These are phyloP conservation scores for Corymbia maculata DNA, from an alignment of 345 rosid species.

Conservation along the genomic window DNA sequence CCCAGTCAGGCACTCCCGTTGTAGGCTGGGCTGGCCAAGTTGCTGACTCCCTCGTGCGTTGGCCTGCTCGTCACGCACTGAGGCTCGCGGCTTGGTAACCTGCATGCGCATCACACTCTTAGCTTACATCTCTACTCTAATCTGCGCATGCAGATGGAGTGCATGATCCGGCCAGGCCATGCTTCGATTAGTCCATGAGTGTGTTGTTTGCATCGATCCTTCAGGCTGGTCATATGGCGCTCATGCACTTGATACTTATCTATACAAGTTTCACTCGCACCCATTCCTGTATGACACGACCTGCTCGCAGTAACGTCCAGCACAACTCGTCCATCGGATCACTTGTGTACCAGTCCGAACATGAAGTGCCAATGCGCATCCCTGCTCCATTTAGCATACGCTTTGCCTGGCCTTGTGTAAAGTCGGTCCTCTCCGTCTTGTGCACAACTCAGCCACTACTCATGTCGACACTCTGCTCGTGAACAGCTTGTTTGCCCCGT, in stretches of 20 bases:
- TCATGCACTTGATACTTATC: neutral
- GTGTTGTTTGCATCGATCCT: neutral
- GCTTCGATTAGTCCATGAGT: neutral
- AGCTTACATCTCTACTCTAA: neutral
- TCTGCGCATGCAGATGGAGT: neutral
- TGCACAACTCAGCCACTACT: neutral
- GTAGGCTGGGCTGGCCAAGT: neutral
- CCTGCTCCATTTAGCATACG: neutral
- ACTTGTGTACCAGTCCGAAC: neutral
- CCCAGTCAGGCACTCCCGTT: neutral
- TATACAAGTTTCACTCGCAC: neutral
- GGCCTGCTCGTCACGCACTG: neutral
- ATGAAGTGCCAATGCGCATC: neutral
- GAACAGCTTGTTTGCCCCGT: neutral
- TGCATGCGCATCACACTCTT: neutral
- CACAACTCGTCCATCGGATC: neutral
- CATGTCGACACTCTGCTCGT: neutral
- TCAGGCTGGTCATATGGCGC: neutral
- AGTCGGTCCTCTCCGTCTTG: neutral
- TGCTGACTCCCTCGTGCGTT: neutral
- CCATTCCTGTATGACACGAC: neutral
- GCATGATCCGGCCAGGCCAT: neutral
- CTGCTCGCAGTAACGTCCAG: neutral
- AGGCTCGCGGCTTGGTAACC: neutral
- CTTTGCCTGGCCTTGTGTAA: neutral